A percentile compares a stretch with the other conserved stretches of the same genome.
phyloP scores from a whole-genome alignment of 768 basidiomycete species.

The Mycena maculata region DNA sequence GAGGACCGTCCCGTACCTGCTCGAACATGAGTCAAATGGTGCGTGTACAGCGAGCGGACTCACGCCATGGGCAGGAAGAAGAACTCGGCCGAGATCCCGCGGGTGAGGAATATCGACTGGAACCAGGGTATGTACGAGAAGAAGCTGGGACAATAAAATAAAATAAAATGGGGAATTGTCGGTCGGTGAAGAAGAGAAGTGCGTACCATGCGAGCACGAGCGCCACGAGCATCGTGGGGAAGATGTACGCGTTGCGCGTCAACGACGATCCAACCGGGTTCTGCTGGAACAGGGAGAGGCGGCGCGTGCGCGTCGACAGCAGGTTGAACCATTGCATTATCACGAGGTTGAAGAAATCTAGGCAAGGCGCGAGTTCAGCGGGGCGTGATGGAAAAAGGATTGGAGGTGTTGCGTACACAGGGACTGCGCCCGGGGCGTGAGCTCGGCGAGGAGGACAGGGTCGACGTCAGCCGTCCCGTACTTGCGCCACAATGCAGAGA shows the following conservation, averaged over 20 bases:
- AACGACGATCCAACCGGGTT: slow-evolving; percentile 49
- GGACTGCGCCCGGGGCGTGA: slow-evolving; percentile 59
- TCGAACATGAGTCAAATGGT: background rate
- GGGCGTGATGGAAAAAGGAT: background rate
- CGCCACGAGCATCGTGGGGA: slow-evolving; percentile 58
- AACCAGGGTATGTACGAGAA: slow-evolving; percentile 57
- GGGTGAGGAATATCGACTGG: slow-evolving; percentile 63
- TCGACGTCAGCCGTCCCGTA: slow-evolving; percentile 54
- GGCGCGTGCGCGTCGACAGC: slow-evolving; percentile 65
- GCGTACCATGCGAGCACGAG: slow-evolving; percentile 58
- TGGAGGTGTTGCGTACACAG: slow-evolving; percentile 43
- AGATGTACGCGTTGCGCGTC: slow-evolving; percentile 55
- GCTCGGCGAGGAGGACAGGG: slow-evolving; percentile 52
- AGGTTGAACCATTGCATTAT: slow-evolving; percentile 74
- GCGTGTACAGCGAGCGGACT: background rate
- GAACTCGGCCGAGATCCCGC: slow-evolving; percentile 55
- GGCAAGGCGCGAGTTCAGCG: background rate
- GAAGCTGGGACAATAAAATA: slow-evolving; percentile 42
- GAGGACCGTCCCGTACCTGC: slow-evolving; percentile 21
- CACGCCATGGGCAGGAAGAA: slow-evolving; percentile 66
- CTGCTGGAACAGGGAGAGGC: slow-evolving; percentile 65
- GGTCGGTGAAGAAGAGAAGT: slow-evolving; percentile 44
- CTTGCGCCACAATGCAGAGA: slow-evolving; percentile 57
- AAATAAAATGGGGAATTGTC: too few species aligned
- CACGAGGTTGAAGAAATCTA: slow-evolving; percentile 59